Percentiles rank a stretch among this genome's conserved stretches.
These are phyloP conservation scores for Dioscorea dumetorum DNA, from an alignment of 106 monocot genomes.

Conservation along the genomic window DNA sequence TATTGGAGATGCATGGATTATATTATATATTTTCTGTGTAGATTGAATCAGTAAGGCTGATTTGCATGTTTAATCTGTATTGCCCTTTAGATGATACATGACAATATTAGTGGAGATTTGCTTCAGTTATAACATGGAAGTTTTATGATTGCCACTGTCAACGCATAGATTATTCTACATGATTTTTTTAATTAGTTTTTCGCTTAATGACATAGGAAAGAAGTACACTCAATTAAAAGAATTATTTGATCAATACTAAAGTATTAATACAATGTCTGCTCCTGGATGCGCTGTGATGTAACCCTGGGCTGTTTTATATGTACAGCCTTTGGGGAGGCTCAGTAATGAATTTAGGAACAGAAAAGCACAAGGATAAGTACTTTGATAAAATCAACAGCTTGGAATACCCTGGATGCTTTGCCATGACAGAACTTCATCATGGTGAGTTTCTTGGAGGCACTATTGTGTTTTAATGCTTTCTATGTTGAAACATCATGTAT, in stretches of 20 bases:
- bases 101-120: too few species aligned
- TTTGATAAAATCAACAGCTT: constrained; percentile 87
- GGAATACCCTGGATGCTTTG: constrained; percentile 93
- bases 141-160: too few species aligned
- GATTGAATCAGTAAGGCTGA: not conserved
- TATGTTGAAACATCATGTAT: not conserved
- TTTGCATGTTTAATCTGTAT: not conserved
- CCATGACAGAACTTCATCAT: constrained; percentile 99
- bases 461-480: not conserved
- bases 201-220: too few species aligned
- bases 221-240: too few species aligned
- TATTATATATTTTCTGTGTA: too few species aligned
- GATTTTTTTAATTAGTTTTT: too few species aligned
- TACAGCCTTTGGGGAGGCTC: constrained; percentile 97
- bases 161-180: too few species aligned
- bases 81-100: too few species aligned
- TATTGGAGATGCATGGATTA: too few species aligned
- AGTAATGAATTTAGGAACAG: constrained; percentile 84
- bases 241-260: too few species aligned
- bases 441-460: constrained; percentile 28
- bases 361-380: constrained; percentile 85
- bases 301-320: constrained; percentile 1
- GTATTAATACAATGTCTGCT: too few species aligned
- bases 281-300: not conserved
- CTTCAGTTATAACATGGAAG: too few species aligned